Evolutionary conservation across 2,329 filamentous ascomycete species (phyloP), one percentile per base, ranked within the genome.

Genomic region (Acrocalymma vagum): DNA sequence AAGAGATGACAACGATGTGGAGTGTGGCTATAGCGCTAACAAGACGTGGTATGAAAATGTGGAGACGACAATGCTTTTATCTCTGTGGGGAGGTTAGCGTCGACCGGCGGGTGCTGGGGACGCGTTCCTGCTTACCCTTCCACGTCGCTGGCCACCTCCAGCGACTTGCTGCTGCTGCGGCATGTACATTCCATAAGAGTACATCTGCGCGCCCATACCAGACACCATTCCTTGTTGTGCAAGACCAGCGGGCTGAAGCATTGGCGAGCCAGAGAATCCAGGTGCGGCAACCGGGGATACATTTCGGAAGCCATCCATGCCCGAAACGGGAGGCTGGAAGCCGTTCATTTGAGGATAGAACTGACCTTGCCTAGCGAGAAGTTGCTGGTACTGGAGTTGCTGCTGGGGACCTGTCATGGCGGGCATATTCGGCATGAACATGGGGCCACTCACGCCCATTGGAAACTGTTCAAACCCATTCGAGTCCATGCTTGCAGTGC

Each of bases 351-450:
- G 65, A 3, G 70, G 69, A 45, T 79, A 79, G 39, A 76, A 72
- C 26, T 71, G 74, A 27, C 69, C 44, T 73, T 53, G 77, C 70
- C 42, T 76, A 29, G 78, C 76, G 16, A 81, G 65, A 55, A 81
- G 76, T 58, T 78, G 75, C 53, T 83, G 82, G 53, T 84, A 84
- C 55, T 84, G 82, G 20, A 81, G 60, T 53, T 81, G 63, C 41
- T 79, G 77, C 30, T 73, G 74, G n/a, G n/a, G n/a, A 11, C 67
- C 69, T 14, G 67, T 62, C 48, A 69, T 62, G 9, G 78, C 62
- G 27, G 72, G 70, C 62, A 68, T 67, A 42, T 63, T 63, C 15
- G 62, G 63, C 54, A 72, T 62, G 51, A 60, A 69, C 53, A 69
- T 65, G 3, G 59, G 54, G 9, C 38, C 53, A 38, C 44, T 58